Conservation (phyloP, 176 grass and related monocot genomes). For the Hordeum vulgare region DNA sequence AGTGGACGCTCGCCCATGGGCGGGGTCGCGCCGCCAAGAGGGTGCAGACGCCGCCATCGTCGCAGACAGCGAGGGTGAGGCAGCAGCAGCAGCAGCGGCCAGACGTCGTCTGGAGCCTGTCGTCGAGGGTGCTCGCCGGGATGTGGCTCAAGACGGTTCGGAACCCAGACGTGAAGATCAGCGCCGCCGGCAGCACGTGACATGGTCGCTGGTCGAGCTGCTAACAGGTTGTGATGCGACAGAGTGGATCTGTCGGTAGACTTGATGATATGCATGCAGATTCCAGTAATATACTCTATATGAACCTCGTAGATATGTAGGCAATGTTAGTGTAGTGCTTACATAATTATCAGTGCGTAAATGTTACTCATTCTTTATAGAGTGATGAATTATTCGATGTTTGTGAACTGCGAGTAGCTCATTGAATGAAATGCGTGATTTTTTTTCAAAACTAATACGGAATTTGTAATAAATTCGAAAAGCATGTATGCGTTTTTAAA, state of each 20-base stretch:
- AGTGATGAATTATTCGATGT: no score
- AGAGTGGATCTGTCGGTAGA: background rate
- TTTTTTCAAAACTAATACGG: no score
- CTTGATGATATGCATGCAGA: background rate
- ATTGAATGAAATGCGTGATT: no score
- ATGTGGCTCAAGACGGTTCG: conserved; percentile 83
- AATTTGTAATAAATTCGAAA: no score
- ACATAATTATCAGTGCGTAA: no score
- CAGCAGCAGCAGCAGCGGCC: conserved; percentile 34
- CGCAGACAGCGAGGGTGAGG: conserved; percentile 10
- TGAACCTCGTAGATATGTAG: background rate
- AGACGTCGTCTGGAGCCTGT: conserved; percentile 76
- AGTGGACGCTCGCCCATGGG: conserved; percentile 65
- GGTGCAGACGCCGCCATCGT: background rate
- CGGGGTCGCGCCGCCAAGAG: conserved; percentile 36
- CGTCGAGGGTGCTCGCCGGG: conserved; percentile 67
- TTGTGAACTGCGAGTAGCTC: no score
- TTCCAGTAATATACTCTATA: background rate
- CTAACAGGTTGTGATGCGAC: background rate
- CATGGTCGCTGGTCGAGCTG: background rate
- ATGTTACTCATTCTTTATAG: no score
- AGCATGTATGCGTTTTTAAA: no score
- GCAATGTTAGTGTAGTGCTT: no score
- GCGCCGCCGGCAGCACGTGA: background rate
- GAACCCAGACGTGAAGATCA: conserved; percentile 72